phyloP scores from a whole-genome alignment of 2,329 filamentous ascomycete genomes.

The Colletotrichum scovillei region DNA sequence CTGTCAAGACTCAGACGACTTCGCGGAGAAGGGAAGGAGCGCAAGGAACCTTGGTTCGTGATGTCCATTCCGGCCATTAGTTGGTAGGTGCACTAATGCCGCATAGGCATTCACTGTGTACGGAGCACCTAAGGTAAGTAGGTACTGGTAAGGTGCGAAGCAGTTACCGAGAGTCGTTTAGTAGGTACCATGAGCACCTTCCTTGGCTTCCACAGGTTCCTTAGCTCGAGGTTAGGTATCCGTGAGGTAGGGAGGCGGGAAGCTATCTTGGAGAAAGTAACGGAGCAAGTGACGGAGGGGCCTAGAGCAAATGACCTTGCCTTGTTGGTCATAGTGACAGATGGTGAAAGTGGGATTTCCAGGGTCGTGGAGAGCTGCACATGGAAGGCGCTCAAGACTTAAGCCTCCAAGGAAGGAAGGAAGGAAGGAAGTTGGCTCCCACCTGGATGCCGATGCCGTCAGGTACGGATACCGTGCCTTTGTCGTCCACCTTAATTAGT shows the following conservation, averaged over 20 bases:
- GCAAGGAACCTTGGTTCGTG: conserved; percentile 1
- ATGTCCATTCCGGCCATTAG: neutral
- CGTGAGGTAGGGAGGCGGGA: no score
- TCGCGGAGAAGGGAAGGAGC: conserved; percentile 20
- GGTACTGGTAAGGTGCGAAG: neutral
- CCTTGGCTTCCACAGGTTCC: neutral
- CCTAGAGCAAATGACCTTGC: neutral
- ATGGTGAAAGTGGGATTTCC: conserved; percentile 9
- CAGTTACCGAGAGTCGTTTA: neutral
- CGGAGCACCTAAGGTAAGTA: neutral
- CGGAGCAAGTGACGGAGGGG: neutral
- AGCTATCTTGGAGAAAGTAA: neutral
- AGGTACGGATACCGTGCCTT: neutral
- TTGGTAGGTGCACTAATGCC: conserved; percentile 7
- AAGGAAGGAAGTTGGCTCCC: neutral
- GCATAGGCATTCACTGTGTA: no score
- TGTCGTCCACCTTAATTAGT: neutral
- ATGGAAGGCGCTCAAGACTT: neutral
- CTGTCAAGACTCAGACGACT: neutral
- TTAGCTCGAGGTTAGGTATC: neutral
- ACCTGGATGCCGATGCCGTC: neutral
- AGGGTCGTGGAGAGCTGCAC: conserved; percentile 18
- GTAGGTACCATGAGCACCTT: neutral
- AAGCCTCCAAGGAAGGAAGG: neutral
- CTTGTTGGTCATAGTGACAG: neutral